Percentiles rank a stretch among this genome's conserved stretches.
Conservation (phyloP, 345 rosid genomes). For the Hibiscus tridactylites region DNA sequence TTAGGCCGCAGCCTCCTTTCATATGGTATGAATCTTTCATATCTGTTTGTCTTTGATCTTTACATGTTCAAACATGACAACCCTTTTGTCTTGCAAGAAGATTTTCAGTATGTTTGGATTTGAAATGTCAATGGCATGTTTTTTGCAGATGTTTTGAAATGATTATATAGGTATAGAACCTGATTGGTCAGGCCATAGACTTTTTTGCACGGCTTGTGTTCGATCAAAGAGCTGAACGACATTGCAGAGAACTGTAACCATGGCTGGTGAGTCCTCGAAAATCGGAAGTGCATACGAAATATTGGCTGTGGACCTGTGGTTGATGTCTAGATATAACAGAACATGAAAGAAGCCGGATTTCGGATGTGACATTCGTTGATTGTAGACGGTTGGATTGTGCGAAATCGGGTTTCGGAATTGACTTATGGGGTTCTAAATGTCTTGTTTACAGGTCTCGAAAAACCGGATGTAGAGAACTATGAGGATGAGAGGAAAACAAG, state of each 20-base stretch:
- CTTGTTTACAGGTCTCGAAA: slow-evolving; percentile 23
- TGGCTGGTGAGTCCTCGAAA: slow-evolving; percentile 8
- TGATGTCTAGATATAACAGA: neutral
- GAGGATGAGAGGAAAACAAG: slow-evolving; percentile 67
- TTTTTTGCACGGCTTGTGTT: neutral
- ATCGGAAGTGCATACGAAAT: neutral
- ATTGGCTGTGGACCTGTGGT: neutral
- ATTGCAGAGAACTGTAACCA: slow-evolving; percentile 3
- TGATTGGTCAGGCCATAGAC: neutral
- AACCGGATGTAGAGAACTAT: slow-evolving; percentile 30
- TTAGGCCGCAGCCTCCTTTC: too few relatives aligned
- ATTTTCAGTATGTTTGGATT: neutral
- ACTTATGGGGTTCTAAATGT: neutral
- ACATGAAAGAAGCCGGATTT: neutral
- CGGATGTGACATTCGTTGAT: neutral
- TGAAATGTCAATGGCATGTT: neutral
- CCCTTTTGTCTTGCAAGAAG: neutral
- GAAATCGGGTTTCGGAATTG: neutral
- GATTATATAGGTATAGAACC: neutral
- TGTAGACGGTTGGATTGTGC: neutral
- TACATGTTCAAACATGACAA: neutral
- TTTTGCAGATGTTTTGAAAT: neutral
- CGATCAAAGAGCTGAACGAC: neutral
- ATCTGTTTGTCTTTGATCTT: neutral
- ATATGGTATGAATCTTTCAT: too few relatives aligned